These are phyloP conservation scores for Caryopteris hybrid DNA, from an alignment of 305 asterid genomes.

Conservation along the genomic window DNA sequence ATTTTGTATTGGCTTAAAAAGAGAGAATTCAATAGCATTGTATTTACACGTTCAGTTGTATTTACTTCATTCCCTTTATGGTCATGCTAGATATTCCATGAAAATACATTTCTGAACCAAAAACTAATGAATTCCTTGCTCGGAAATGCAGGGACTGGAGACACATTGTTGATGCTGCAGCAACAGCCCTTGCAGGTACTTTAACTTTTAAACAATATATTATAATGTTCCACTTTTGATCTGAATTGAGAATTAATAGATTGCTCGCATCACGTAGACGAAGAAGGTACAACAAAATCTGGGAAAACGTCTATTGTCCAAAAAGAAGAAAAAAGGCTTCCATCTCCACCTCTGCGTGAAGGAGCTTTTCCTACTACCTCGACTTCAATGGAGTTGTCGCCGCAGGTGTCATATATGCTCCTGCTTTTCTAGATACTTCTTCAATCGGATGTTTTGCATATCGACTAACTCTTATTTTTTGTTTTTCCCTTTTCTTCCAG, in stretches of 20 bases:
- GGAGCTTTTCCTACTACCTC: constrained; percentile 61
- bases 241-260: neutral
- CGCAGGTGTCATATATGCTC: constrained; percentile 46
- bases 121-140: constrained; percentile 9
- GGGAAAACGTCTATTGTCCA: constrained; percentile 47
- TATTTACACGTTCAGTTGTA: neutral
- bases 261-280: neutral
- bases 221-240: neutral
- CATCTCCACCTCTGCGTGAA: constrained; percentile 92
- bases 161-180: constrained; percentile 58
- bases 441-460: neutral
- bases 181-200: constrained; percentile 51
- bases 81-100: neutral
- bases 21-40: neutral
- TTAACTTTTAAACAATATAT: neutral
- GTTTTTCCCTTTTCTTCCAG: too few relatives aligned
- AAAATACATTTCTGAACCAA: neutral
- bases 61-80: neutral
- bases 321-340: constrained; percentile 74
- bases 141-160: constrained; percentile 67
- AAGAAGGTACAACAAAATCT: constrained; percentile 59
- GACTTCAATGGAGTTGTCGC: constrained; percentile 55
- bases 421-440: neutral
- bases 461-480: too few relatives aligned
- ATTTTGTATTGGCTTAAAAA: neutral